phyloP scores from a whole-genome alignment of 306 rosid species.

The Cicer judaicum region DNA sequence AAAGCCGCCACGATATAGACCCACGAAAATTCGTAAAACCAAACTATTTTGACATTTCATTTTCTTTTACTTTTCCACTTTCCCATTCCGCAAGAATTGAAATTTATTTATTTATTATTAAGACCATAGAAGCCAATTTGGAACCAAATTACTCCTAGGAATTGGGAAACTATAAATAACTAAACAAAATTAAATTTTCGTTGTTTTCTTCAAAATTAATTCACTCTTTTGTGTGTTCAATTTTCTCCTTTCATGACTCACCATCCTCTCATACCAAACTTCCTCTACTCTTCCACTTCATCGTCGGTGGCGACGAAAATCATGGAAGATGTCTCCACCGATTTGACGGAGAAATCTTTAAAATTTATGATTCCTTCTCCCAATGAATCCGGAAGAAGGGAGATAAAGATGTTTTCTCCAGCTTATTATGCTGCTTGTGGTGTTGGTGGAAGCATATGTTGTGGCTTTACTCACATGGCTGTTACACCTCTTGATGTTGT shows the following conservation, averaged over 20 bases:
- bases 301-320: background rate
- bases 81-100: too few relatives aligned
- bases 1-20: too few relatives aligned
- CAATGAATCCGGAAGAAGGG: conserved; percentile 47
- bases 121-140: background rate
- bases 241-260: conserved; percentile 20
- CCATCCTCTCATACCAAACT: conserved; percentile 65
- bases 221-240: background rate
- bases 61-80: too few relatives aligned
- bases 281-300: conserved; percentile 58
- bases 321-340: background rate
- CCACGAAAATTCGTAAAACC: too few relatives aligned
- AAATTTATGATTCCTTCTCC: conserved; percentile 64
- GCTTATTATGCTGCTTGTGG: conserved; percentile 81
- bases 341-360: background rate
- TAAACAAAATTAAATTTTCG: background rate
- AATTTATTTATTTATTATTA: too few relatives aligned
- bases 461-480: conserved; percentile 89
- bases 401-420: conserved; percentile 77
- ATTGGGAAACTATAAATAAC: background rate
- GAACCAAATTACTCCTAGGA: background rate
- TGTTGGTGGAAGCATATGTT: conserved; percentile 74
- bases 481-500: conserved; percentile 94
- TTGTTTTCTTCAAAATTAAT: background rate
- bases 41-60: too few relatives aligned